phyloP scores from a whole-genome alignment of 768 basidiomycete species.

The Boletus insuetus region DNA sequence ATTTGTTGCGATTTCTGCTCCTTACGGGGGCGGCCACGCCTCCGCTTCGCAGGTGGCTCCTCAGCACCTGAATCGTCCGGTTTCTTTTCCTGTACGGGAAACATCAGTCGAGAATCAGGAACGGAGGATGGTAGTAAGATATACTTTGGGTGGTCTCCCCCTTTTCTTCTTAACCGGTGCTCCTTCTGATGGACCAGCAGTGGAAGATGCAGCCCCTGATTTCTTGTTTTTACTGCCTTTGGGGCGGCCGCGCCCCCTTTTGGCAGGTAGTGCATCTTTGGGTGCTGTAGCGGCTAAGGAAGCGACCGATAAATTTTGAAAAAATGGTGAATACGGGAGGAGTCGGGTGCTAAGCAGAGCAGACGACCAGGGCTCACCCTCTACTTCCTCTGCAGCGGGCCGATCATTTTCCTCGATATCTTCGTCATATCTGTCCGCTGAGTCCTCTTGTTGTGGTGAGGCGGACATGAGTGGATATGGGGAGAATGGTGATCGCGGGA shows the following conservation, averaged over 20 bases:
- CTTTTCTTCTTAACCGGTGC: slow-evolving; percentile 42
- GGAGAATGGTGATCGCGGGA: slow-evolving; percentile 25
- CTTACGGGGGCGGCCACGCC: slow-evolving; percentile 75
- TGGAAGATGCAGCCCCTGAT: slow-evolving; percentile 33
- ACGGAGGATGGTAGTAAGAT: slow-evolving; percentile 4
- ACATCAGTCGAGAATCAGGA: slow-evolving; percentile 24
- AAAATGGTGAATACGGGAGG: slow-evolving; percentile 16
- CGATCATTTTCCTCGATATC: slow-evolving; percentile 54
- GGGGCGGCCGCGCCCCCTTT: slow-evolving; percentile 85
- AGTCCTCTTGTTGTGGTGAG: slow-evolving; percentile 55
- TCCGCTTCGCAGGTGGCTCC: slow-evolving; percentile 58
- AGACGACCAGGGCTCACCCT: slow-evolving; percentile 24
- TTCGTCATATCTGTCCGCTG: slow-evolving; percentile 55
- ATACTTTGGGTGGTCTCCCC: slow-evolving; percentile 53
- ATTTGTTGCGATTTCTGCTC: slow-evolving; percentile 46
- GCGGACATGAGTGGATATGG: slow-evolving; percentile 51
- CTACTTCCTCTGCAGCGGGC: slow-evolving; percentile 33
- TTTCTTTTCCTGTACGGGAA: slow-evolving; percentile 32
- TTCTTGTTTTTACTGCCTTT: slow-evolving; percentile 84
- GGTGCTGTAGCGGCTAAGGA: slow-evolving; percentile 40
- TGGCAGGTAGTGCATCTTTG: slow-evolving; percentile 40
- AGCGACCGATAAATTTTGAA: slow-evolving; percentile 19
- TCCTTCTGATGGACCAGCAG: slow-evolving; percentile 28
- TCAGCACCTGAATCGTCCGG: slow-evolving; percentile 47
- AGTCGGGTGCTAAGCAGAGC: slow-evolving; percentile 9